A percentile compares a stretch with the other conserved stretches of the same genome.
Conservation (phyloP, 768 basidiomycete species). For the Hypsizygus marmoreus region DNA sequence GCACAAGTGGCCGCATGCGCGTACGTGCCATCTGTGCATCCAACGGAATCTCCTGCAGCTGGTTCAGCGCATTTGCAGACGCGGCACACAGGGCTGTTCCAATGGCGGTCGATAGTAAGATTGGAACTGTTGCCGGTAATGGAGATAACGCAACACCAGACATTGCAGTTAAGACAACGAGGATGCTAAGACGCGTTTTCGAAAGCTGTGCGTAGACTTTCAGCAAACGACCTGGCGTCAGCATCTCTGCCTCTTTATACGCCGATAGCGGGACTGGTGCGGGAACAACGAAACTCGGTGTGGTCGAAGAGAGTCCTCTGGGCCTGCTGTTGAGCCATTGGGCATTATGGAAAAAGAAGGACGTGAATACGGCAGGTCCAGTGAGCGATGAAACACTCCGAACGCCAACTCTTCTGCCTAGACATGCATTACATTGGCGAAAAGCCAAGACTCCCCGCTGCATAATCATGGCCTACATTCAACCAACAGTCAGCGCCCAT, state of each 20-base stretch:
- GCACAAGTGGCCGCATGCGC: constrained; percentile 82
- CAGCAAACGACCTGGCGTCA: constrained; percentile 55
- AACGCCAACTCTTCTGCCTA: not conserved
- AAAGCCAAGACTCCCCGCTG: constrained; percentile 1
- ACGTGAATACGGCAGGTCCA: constrained; percentile 38
- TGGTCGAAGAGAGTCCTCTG: not conserved
- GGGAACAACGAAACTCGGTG: constrained; percentile 13
- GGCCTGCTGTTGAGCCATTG: constrained; percentile 43
- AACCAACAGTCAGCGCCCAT: not conserved
- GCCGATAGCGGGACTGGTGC: constrained; percentile 21
- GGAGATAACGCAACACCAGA: constrained; percentile 93
- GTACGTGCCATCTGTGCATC: constrained; percentile 98
- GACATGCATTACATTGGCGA: constrained; percentile 3
- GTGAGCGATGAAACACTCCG: constrained; percentile 8
- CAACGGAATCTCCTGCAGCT: constrained; percentile 91
- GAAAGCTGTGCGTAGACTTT: constrained; percentile 79
- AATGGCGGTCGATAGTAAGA: constrained; percentile 82
- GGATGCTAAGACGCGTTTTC: constrained; percentile 79
- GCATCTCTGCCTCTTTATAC: constrained; percentile 39
- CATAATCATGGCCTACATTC: constrained; percentile 3
- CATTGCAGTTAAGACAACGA: constrained; percentile 89
- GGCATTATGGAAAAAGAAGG: constrained; percentile 67
- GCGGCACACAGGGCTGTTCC: constrained; percentile 92
- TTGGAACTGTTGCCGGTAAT: constrained; percentile 77
- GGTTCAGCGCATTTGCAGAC: constrained; percentile 93